Evolutionary conservation across 495 filamentous ascomycete species (phyloP).

Genomic region (Neurospora tetrasperma): DNA sequence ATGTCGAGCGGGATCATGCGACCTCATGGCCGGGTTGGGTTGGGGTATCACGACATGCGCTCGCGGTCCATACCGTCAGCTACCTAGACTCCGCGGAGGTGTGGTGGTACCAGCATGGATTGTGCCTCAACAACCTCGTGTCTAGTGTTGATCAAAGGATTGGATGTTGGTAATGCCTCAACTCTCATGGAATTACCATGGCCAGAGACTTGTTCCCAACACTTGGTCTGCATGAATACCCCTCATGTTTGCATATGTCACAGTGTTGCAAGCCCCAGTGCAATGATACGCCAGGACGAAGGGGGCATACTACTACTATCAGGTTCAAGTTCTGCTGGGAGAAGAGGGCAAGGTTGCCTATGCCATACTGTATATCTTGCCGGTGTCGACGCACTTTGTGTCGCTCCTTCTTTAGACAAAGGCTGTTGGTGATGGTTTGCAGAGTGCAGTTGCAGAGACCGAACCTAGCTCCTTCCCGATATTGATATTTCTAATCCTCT

Average conservation of each 20-base stretch:
- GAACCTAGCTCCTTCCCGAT: background rate
- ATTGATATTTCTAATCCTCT: background rate
- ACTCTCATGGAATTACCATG: background rate
- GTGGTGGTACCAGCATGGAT: background rate
- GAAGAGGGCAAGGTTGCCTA: background rate
- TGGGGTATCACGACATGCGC: background rate
- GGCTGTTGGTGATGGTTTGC: background rate
- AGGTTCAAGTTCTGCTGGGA: no score
- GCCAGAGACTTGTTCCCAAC: background rate
- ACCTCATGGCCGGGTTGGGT: background rate
- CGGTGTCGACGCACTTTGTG: background rate
- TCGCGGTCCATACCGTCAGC: background rate
- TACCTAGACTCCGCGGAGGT: background rate
- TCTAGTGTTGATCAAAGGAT: background rate
- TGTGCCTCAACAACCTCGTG: background rate
- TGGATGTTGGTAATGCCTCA: background rate
- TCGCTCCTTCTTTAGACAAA: background rate
- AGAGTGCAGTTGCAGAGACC: background rate
- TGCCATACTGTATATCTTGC: background rate
- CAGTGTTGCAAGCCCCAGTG: background rate
- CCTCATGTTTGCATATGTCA: background rate
- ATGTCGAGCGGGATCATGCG: background rate
- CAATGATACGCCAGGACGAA: background rate
- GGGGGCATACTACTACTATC: no score
- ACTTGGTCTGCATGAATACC: background rate